Base-by-base conservation (phyloP, 192 early-diverging fungal genomes). In the Backusella tuberculispora region DNA sequence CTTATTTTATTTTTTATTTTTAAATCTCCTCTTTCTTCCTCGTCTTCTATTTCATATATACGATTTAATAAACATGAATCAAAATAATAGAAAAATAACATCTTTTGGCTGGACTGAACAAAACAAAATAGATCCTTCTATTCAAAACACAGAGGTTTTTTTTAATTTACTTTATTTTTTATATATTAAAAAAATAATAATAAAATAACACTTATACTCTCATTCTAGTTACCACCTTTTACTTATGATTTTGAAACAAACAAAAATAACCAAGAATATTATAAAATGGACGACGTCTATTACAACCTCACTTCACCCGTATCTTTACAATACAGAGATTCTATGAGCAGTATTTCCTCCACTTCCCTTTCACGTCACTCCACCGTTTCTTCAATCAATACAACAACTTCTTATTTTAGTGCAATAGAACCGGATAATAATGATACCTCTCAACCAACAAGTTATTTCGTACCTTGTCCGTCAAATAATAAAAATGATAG, bases 311-410 rank as follows among this genome's bases (percentile, higher is more conserved):
- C 50, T 53, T 53, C n/a, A 53, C 50, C 50, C n/a, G n/a, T 53
- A 1, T 53, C 6, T 6, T 53, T 53, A 19, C 50, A 53, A 9
- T 19, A 53, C n/a, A 53, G 50, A 53, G 50, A 19, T 17, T 53
- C 50, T 53, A 53, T 24, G 50, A 53, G 50, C 8, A 53, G 50
- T 3, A 53, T 2, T 9, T 17, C n/a, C 4, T 21, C 50, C 8
- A 19, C 50, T 10, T 53, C 50, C 2, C 50, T 53, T 53, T 53
- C 50, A 53, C 50, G 50, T 19, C 50, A 53, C 10, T 53, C 50
- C 50, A 53, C 50, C 6, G n/a, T 53, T 53, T 53, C 50, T 53
- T 53, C 50, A 24, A 53, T 53, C n/a, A 53, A 53, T 3, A 53
- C 50, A 53, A 53, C 50, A 34, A 34, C 0, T 34, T 34, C 29